Evolutionary conservation across 208 protist genomes (phyloP).

Genomic region (Wallacemonas sp.): DNA sequence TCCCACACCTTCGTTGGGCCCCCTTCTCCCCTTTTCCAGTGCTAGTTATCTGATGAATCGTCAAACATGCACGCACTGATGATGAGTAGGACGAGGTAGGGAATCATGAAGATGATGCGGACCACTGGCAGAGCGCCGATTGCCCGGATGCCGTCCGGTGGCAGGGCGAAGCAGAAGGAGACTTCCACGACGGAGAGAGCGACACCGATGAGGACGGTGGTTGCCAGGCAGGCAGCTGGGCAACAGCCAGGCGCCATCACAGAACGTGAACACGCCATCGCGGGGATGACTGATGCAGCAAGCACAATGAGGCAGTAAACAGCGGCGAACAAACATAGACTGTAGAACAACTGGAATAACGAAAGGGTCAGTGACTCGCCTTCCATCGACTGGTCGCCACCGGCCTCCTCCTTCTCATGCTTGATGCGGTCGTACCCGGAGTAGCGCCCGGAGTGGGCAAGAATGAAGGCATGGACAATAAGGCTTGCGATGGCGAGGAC

Average conservation of each 20-base stretch:
- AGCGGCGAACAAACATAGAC: background rate
- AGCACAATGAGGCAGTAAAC: background rate
- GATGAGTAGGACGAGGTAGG: background rate
- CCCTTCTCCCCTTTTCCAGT: no score
- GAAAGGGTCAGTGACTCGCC: background rate
- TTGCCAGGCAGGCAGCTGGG: background rate
- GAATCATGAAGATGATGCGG: background rate
- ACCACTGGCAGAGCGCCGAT: background rate
- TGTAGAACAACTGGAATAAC: background rate
- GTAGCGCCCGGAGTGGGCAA: background rate
- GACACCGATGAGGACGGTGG: background rate
- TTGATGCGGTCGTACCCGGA: background rate
- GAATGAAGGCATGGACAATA: background rate
- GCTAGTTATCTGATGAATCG: no score
- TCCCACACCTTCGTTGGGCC: no score
- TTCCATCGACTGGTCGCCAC: background rate
- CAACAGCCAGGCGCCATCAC: slow-evolving; percentile 2
- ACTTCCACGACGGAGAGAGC: background rate
- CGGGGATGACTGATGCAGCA: background rate
- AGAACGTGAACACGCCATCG: background rate
- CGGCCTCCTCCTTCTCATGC: background rate
- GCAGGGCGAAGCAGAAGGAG: background rate
- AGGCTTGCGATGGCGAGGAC: background rate
- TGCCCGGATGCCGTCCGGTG: background rate
- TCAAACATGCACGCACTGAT: background rate